These are phyloP conservation scores for Geotrichum candidum DNA, from an alignment of 1,139 yeast genomes.

Conservation along the genomic window DNA sequence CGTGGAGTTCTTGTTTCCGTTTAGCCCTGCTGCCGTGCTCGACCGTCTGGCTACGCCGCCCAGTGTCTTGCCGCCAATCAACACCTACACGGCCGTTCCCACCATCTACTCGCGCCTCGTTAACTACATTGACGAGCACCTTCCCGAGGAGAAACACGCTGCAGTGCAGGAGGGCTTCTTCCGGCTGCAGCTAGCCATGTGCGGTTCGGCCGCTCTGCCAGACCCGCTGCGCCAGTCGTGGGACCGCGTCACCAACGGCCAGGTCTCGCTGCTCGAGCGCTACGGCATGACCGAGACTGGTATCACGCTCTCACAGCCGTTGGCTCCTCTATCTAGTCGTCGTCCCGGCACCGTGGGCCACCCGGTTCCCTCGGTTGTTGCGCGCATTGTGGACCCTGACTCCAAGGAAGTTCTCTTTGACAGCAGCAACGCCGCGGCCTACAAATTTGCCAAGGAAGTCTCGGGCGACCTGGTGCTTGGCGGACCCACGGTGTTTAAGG, in stretches of 20 bases:
- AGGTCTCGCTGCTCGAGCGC: slow-evolving; percentile 34
- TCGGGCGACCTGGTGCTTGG: slow-evolving; percentile 33
- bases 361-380: slow-evolving; percentile 34
- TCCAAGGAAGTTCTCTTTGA: slow-evolving; percentile 25
- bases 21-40: slow-evolving; percentile 29
- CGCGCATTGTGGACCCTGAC: slow-evolving; percentile 30
- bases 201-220: slow-evolving; percentile 39
- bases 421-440: slow-evolving; percentile 10
- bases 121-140: slow-evolving; percentile 23
- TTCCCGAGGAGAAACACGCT: slow-evolving; percentile 13
- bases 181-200: slow-evolving; percentile 32
- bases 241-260: slow-evolving; percentile 31
- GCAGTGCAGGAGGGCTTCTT: slow-evolving; percentile 21
- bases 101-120: slow-evolving; percentile 34
- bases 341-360: slow-evolving; percentile 34
- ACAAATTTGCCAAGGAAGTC: slow-evolving; percentile 16
- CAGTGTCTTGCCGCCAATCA: slow-evolving; percentile 28
- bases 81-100: slow-evolving; percentile 38
- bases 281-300: slow-evolving; percentile 40
- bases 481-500: slow-evolving; percentile 34
- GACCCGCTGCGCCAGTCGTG: slow-evolving; percentile 33
- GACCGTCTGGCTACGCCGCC: slow-evolving; percentile 23
- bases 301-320: slow-evolving; percentile 35
- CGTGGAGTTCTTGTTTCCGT: slow-evolving; percentile 36
- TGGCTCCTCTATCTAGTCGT: slow-evolving; percentile 26